Evolutionary conservation across 306 rosid genomes (phyloP).

Genomic region (Quercus bicolor): DNA sequence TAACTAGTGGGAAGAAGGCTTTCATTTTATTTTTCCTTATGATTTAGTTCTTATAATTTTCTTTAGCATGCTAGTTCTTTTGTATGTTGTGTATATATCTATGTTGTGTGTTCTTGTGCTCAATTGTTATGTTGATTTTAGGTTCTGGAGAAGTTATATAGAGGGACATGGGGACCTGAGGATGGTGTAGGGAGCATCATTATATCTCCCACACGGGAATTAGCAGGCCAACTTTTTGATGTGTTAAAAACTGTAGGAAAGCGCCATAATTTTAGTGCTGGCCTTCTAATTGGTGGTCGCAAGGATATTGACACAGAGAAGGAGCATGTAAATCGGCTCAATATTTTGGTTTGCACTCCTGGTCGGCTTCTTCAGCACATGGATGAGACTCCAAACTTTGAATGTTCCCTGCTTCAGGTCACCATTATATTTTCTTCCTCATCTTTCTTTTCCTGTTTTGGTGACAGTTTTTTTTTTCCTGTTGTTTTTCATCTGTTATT

Average conservation of each 20-base stretch:
- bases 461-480: background rate
- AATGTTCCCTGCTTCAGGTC: slow-evolving; percentile 88
- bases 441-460: background rate
- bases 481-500: background rate
- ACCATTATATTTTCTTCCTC: slow-evolving; percentile 1
- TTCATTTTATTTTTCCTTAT: background rate
- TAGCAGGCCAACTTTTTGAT: slow-evolving; percentile 75
- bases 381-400: slow-evolving; percentile 94
- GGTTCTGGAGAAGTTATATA: slow-evolving; percentile 79
- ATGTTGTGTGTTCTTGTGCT: background rate
- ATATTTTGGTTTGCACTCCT: slow-evolving; percentile 86
- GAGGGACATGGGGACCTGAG: slow-evolving; percentile 77
- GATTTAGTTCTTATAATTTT: background rate
- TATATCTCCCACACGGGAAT: slow-evolving; percentile 85
- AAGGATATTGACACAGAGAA: slow-evolving; percentile 71
- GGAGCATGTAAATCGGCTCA: slow-evolving; percentile 62
- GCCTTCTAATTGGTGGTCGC: slow-evolving; percentile 92
- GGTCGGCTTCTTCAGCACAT: slow-evolving; percentile 93
- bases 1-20: background rate
- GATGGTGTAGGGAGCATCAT: slow-evolving; percentile 90
- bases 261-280: slow-evolving; percentile 82
- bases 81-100: background rate
- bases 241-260: slow-evolving; percentile 66
- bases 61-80: background rate
- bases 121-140: slow-evolving; percentile 30